Base-by-base conservation (phyloP, 176 grass and related monocot species). In the Phoenix roebelenii region DNA sequence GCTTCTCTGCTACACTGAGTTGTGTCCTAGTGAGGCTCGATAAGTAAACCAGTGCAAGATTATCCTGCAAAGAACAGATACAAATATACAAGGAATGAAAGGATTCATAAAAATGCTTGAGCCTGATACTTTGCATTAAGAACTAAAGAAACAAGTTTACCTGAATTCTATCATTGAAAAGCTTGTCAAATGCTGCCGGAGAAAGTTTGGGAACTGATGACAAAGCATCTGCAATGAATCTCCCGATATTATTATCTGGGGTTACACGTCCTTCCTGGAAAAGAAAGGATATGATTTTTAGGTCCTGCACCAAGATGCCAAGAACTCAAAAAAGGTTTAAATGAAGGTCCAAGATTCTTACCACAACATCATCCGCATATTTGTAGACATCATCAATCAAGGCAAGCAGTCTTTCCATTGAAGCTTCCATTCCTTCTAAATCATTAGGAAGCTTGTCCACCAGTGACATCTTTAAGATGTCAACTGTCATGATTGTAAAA, bases 161-260 rank as follows among this genome's bases (percentile, higher is more conserved):
- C 79, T 97, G 84, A 81, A 88, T 88, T 67, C 57, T 97, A 65
- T 88, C 93, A 72, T 92, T 92, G 79, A 97, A 83, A 65, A 97
- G 62, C 69, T 83, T 88, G 59, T 91, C 87, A 76, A 97, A 97
- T 58, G 84, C 76, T 54, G 84, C 62, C 2, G 93, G 79, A 29
- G 87, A 74, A 26, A 98, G 61, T 72, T 88, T 92, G 0, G 84
- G 93, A 76, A 88, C 84, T 1, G 87, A 88, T 50, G 84, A 59
- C 59, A 92, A 77, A n/a, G 73, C 53, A 12, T 92, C 87, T 15
- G 81, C 71, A 9, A 98, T 82, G 57, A 79, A 68, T 65, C 87
- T 85, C 14, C 87, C 87, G 39, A 85, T 85, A 52, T 61, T 80
- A 74, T 98, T 83, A 81, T 98, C 84, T 1, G 73, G 70, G 60